phyloP scores from a whole-genome alignment of 75 land plant species.

The Sequoiadendron giganteum region DNA sequence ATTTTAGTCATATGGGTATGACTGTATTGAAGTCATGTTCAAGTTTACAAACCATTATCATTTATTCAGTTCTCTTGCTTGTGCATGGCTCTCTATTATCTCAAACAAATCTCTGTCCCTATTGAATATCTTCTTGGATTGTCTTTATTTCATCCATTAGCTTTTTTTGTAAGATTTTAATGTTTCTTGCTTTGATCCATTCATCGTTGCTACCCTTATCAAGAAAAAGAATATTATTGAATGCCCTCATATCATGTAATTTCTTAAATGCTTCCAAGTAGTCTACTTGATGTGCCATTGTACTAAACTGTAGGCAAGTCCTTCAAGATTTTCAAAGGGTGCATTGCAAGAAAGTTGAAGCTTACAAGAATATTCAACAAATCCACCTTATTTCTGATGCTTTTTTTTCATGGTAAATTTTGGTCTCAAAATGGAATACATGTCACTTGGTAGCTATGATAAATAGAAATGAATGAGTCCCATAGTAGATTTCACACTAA shows the following conservation, averaged over 20 bases:
- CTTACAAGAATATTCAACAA: slow-evolving; percentile 83
- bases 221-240: slow-evolving; percentile 96
- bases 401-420: slow-evolving; percentile 80
- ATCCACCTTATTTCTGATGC: slow-evolving; percentile 83
- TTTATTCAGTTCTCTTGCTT: no score
- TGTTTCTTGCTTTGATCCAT: no score
- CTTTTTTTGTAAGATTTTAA: no score
- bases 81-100: no score
- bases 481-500: slow-evolving; percentile 96
- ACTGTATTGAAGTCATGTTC: no score
- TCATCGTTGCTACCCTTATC: slow-evolving; percentile 89
- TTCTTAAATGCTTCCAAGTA: slow-evolving; percentile 98
- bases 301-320: slow-evolving; percentile 79
- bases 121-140: no score
- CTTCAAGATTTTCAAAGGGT: slow-evolving; percentile 90
- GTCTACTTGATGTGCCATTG: slow-evolving; percentile 95
- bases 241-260: slow-evolving; percentile 98
- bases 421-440: slow-evolving; percentile 96
- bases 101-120: no score
- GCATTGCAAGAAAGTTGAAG: slow-evolving; percentile 99
- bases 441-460: slow-evolving; percentile 98
- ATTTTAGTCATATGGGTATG: no score
- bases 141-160: no score
- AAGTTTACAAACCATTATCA: no score
- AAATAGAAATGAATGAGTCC: slow-evolving; percentile 95